A percentile compares a stretch with the other conserved stretches of the same genome.
phyloP scores from a whole-genome alignment of 768 basidiomycete genomes.

The Leccinum rimulosum region DNA sequence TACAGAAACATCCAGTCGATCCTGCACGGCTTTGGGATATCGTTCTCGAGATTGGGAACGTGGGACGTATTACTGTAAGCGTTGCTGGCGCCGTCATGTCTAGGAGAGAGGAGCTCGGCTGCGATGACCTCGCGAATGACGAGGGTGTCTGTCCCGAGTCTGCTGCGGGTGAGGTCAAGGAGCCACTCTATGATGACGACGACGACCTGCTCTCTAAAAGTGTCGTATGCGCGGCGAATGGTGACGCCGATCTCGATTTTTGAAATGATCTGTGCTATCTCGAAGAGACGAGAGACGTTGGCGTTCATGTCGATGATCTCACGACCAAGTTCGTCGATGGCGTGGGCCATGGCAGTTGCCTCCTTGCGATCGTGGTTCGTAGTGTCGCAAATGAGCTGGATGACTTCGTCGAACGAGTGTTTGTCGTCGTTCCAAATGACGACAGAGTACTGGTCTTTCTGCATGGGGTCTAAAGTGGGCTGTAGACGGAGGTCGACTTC shows the following conservation, averaged over 20 bases:
- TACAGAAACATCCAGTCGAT: constrained; percentile 78
- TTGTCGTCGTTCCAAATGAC: constrained; percentile 98
- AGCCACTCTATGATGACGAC: constrained; percentile 86
- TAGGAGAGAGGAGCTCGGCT: constrained; percentile 60
- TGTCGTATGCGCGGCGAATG: constrained; percentile 82
- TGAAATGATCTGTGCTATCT: constrained; percentile 73
- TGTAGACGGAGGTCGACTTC: constrained; percentile 73
- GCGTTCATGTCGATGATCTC: constrained; percentile 79
- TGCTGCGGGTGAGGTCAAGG: constrained; percentile 71
- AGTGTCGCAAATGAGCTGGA: constrained; percentile 61
- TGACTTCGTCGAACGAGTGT: constrained; percentile 88
- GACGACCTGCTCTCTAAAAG: constrained; percentile 83
- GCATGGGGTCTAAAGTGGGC: constrained; percentile 74
- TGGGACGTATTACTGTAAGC: constrained; percentile 40
- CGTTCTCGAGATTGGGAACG: constrained; percentile 36
- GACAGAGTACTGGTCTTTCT: constrained; percentile 76
- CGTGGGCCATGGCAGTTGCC: constrained; percentile 51
- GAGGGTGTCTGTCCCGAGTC: constrained; percentile 63
- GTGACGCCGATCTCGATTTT: constrained; percentile 93
- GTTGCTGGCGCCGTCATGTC: constrained; percentile 48
- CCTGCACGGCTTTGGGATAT: constrained; percentile 52
- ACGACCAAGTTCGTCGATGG: constrained; percentile 77
- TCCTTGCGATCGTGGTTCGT: constrained; percentile 52
- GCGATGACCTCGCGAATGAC: constrained; percentile 73
- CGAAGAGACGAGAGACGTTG: constrained; percentile 53